Evolutionary conservation across 345 rosid genomes (phyloP), one percentile per base, ranked within the genome.

Genomic region (Odontarrhena argentea): DNA sequence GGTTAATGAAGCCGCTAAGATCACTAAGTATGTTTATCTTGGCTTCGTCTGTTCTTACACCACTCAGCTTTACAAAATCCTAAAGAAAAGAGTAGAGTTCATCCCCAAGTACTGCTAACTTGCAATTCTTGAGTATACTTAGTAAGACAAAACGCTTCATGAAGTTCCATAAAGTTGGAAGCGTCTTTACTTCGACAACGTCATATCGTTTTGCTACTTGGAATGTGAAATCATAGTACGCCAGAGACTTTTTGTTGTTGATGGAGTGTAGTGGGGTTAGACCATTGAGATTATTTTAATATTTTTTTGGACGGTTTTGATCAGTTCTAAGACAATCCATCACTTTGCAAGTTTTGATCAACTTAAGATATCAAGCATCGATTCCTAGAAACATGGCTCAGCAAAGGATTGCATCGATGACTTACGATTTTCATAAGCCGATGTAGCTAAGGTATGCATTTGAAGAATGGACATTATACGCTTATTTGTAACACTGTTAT

Each of bases 131-230:
- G 54, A 60, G 42, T 38, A 9, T 41, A 81, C 92, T 85, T 57
- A 86, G 94, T 30, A 75, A 56, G 70, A 85, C 9, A 28, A 76
- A 5, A 55, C 53, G 46, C 75, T 60, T 84, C 2, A 78, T 47
- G 8, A 87, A 69, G 70, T 84, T 87, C 92, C 95, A 90, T 3
- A 91, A 76, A 49, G 93, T 88, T 12, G 97, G 92, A 57, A 87
- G 91, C 0, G 96, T 84, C 76, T 81, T 88, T 44, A 93, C 93
- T 48, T 77, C 76, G 52, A 86, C 82, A n/a, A 91, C 80, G 44
- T 84, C 80, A 15, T 87, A 86, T 36, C n/a, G n/a, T n/a, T n/a
- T n/a, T 30, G n/a, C 10, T 68, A 40, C 51, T 32, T 49, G 15
- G 18, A 43, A 38, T 60, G 15, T 42, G 50, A 42, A 42, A 7